Percentiles rank a stretch among this genome's conserved stretches.
Conservation (phyloP, 352 stramenopile genomes). For the Globisporangium carolinianum region DNA sequence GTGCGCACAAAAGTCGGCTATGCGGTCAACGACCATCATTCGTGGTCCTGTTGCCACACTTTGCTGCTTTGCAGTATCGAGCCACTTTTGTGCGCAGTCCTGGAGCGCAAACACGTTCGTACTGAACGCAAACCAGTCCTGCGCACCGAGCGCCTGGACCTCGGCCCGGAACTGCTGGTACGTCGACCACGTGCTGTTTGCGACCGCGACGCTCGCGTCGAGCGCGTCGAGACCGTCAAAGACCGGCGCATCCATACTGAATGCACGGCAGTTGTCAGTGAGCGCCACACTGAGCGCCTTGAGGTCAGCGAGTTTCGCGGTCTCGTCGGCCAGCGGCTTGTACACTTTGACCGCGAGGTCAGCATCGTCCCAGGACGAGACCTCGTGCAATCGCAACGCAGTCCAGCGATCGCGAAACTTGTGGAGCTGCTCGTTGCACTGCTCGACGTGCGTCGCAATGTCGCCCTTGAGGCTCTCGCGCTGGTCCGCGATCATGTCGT, state of each 20-base stretch:
- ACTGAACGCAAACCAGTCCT: slow-evolving; percentile 94
- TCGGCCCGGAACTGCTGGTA: slow-evolving; percentile 87
- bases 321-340: slow-evolving; percentile 78
- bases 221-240: slow-evolving; percentile 82
- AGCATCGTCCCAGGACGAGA: slow-evolving; percentile 67
- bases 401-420: slow-evolving; percentile 89
- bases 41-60: slow-evolving; percentile 25
- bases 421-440: slow-evolving; percentile 86
- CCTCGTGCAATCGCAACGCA: slow-evolving; percentile 79
- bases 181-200: slow-evolving; percentile 77
- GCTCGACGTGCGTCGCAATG: slow-evolving; percentile 83
- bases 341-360: slow-evolving; percentile 70
- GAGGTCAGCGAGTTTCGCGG: slow-evolving; percentile 72
- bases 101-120: slow-evolving; percentile 90
- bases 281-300: slow-evolving; percentile 50
- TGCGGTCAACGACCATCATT: slow-evolving; percentile 64
- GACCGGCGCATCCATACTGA: slow-evolving; percentile 74
- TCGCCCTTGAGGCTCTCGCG: slow-evolving; percentile 87
- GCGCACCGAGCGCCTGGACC: slow-evolving; percentile 43
- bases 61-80: slow-evolving; percentile 70
- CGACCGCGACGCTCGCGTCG: slow-evolving; percentile 62
- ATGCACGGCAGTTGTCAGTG: slow-evolving; percentile 78
- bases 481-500: slow-evolving; percentile 94
- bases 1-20: slow-evolving; percentile 67
- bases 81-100: slow-evolving; percentile 90